Evolutionary conservation across 805 yeast genomes (phyloP).

Genomic region (Yarrowia alimentaria): DNA sequence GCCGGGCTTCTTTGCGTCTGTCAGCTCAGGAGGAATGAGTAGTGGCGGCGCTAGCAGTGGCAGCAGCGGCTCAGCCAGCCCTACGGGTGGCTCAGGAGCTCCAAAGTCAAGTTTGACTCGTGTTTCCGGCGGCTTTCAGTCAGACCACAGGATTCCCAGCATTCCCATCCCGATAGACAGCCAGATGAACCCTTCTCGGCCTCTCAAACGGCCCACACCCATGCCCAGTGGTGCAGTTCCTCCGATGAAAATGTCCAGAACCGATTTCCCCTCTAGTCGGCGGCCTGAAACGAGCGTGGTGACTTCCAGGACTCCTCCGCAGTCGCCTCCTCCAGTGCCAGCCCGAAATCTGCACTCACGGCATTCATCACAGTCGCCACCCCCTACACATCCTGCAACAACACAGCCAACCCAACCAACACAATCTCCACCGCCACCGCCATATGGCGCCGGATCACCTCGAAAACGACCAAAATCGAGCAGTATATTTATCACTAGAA

Average conservation of each 20-base stretch:
- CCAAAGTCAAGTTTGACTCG: not conserved
- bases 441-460: no score
- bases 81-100: not conserved
- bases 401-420: no score
- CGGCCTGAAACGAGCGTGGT: not conserved
- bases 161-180: constrained; percentile 5
- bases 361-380: no score
- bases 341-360: no score
- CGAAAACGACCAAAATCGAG: no score
- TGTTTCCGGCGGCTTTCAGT: not conserved
- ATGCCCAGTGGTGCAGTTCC: constrained; percentile 10
- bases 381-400: no score
- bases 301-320: constrained; percentile 9
- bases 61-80: not conserved
- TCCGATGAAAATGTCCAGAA: constrained; percentile 3
- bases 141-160: not conserved
- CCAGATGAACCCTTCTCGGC: not conserved
- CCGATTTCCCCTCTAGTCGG: not conserved
- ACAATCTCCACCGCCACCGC: no score
- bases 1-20: not conserved
- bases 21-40: no score
- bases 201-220: constrained; percentile 12
- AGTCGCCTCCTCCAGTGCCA: constrained; percentile 16
- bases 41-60: no score
- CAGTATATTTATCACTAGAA: no score